Base-by-base conservation (phyloP, 805 yeast genomes). In the Pichia heedii region DNA sequence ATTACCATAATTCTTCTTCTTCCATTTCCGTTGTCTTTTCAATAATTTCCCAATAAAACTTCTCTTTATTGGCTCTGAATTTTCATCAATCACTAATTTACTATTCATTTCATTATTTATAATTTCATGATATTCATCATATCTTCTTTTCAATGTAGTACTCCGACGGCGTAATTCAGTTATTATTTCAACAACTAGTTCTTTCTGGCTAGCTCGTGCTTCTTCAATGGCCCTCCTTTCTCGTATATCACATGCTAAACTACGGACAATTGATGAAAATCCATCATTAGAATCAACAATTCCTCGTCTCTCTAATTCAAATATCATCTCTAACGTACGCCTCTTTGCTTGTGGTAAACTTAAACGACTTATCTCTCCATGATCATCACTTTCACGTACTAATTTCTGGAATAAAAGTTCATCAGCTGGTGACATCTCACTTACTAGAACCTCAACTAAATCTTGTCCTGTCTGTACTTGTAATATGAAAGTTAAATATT, bases 391-490 rank as follows among this genome's bases (percentile, higher is more conserved):
- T 50, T 79, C 88, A 19, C 62, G 61, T 5, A 85, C 65, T 11
- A 88, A 69, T 15, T 70, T 67, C 42, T 67, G 66, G 61, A 83
- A 88, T 41, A 62, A 68, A 6, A 67, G 61, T 58, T 93, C 98
- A 57, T 90, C 90, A 16, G 68, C 70, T 0, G 80, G 75, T 32
- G 70, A 67, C 26, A 84, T 85, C 3, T 82, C 83, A 4, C 80
- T 74, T 10, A 84, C 70, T 40, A 87, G 61, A 15, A 59, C 26
- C 37, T 58, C 65, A 22, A 61, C 48, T 42, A 86, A 63, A 40
- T 84, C 90, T 43, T 81, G 72, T 37, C 90, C 69, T 49, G 78
- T 80, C 66, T 93, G 97, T 6, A 93, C 84, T 50, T 88, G 79
- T 49, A 89, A 77, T 54, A 90, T 77, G 56, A 87, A 87, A 15